phyloP scores from a whole-genome alignment of 192 early-diverging fungal species.

The Ramicandelaber brevisporus region DNA sequence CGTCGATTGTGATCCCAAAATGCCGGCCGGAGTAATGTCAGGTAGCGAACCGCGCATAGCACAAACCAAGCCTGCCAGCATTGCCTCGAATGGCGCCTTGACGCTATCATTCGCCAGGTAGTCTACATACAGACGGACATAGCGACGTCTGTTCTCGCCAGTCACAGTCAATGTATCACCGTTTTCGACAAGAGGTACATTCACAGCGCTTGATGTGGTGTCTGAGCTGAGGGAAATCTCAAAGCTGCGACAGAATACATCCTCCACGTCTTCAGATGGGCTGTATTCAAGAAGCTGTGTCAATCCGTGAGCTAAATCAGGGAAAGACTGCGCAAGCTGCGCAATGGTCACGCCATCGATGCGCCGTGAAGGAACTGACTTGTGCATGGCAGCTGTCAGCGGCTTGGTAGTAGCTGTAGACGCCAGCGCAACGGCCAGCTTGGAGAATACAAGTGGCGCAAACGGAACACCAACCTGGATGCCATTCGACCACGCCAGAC shows the following conservation, averaged over 20 bases:
- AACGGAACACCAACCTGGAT: slow-evolving; percentile 49
- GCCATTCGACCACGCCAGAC: slow-evolving; percentile 75
- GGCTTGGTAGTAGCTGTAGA: too few relatives aligned
- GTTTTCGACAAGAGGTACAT: slow-evolving; percentile 28
- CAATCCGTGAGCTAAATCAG: slow-evolving; percentile 45
- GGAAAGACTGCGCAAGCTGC: slow-evolving; percentile 12
- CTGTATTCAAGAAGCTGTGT: slow-evolving; percentile 58
- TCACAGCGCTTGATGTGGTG: slow-evolving; percentile 15
- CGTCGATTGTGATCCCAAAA: too few relatives aligned
- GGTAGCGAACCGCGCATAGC: slow-evolving; percentile 16
- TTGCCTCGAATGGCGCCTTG: slow-evolving; percentile 33
- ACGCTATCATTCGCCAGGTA: slow-evolving; percentile 38
- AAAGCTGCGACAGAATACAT: slow-evolving; percentile 60
- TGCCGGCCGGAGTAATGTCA: too few relatives aligned
- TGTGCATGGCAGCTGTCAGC: too few relatives aligned
- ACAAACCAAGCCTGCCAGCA: slow-evolving; percentile 46
- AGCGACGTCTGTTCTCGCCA: slow-evolving; percentile 38
- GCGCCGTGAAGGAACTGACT: too few relatives aligned
- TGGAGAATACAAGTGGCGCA: slow-evolving; percentile 46
- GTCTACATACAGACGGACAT: slow-evolving; percentile 40
- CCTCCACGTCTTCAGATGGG: slow-evolving; percentile 34
- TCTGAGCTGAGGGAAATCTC: slow-evolving; percentile 27
- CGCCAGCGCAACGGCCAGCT: slow-evolving; percentile 13
- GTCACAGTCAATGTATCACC: slow-evolving; percentile 52
- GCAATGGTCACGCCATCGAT: slow-evolving; percentile 19